Evolutionary conservation across 371 early-diverging fungal genomes (phyloP).

Genomic region (Rhizopus delemar): DNA sequence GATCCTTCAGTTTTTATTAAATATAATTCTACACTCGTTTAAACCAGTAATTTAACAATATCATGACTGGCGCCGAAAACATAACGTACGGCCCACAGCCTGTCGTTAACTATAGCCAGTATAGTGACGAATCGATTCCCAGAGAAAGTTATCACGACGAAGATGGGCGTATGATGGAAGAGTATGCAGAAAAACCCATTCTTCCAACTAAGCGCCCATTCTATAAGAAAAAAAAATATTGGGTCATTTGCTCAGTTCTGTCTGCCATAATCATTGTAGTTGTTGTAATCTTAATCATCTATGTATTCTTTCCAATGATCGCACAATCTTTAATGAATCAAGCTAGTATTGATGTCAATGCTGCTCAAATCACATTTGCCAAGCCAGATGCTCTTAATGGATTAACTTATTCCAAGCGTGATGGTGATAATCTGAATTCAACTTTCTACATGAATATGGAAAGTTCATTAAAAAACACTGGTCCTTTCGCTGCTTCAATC

Average conservation of each 20-base stretch:
- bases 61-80: background rate
- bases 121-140: background rate
- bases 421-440: conserved; percentile 34
- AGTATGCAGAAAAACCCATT: conserved; percentile 47
- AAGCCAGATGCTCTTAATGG: conserved; percentile 26
- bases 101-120: background rate
- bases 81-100: background rate
- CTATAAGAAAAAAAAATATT: conserved; percentile 60
- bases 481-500: conserved; percentile 57
- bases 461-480: conserved; percentile 54
- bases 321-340: conserved; percentile 62
- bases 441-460: conserved; percentile 55
- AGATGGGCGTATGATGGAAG: conserved; percentile 35
- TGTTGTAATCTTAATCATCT: conserved; percentile 49
- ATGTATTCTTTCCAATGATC: conserved; percentile 63
- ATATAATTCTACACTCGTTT: background rate
- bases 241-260: conserved; percentile 56
- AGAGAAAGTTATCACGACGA: conserved; percentile 11
- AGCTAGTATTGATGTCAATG: conserved; percentile 46
- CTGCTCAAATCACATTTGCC: conserved; percentile 53
- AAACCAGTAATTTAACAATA: background rate
- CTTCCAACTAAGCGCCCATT: conserved; percentile 43
- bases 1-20: background rate
- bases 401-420: conserved; percentile 28
- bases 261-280: conserved; percentile 53